Percentiles rank a stretch among this genome's conserved stretches.
Conservation (phyloP, 306 rosid species). For the Biancaea sappan region DNA sequence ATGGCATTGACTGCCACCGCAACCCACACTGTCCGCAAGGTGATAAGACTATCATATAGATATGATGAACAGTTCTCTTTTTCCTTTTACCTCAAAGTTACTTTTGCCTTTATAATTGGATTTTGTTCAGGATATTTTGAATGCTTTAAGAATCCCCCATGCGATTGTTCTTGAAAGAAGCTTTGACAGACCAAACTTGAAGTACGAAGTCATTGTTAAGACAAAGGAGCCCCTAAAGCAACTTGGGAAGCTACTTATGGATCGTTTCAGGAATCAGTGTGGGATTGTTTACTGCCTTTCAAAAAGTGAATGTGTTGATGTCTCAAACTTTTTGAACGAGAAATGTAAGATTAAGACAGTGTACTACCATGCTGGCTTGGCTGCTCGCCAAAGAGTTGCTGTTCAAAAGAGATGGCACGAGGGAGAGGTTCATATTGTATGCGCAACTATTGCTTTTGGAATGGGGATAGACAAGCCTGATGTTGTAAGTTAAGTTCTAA, state of each 20-base stretch:
- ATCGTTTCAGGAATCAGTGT: slow-evolving; percentile 70
- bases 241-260: slow-evolving; percentile 64
- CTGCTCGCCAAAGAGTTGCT: slow-evolving; percentile 77
- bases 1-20: slow-evolving; percentile 99
- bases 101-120: slow-evolving; percentile 1
- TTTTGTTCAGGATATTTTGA: slow-evolving; percentile 75
- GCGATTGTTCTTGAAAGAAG: slow-evolving; percentile 94
- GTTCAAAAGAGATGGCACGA: slow-evolving; percentile 89
- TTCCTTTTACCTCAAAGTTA: slow-evolving; percentile 8
- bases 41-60: slow-evolving; percentile 37
- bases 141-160: slow-evolving; percentile 76
- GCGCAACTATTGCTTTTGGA: slow-evolving; percentile 98
- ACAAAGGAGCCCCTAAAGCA: slow-evolving; percentile 80
- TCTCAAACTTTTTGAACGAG: slow-evolving; percentile 69
- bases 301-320: slow-evolving; percentile 89
- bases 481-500: slow-evolving; percentile 74
- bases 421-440: slow-evolving; percentile 85
- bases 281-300: slow-evolving; percentile 97
- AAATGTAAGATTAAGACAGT: slow-evolving; percentile 73
- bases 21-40: slow-evolving; percentile 83
- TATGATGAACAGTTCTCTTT: neutral
- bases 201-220: slow-evolving; percentile 84
- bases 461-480: slow-evolving; percentile 99
- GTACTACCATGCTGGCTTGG: slow-evolving; percentile 90
- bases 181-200: slow-evolving; percentile 94